Base-by-base conservation (phyloP, 2,329 filamentous ascomycete species). In the Fusarium acutatum region DNA sequence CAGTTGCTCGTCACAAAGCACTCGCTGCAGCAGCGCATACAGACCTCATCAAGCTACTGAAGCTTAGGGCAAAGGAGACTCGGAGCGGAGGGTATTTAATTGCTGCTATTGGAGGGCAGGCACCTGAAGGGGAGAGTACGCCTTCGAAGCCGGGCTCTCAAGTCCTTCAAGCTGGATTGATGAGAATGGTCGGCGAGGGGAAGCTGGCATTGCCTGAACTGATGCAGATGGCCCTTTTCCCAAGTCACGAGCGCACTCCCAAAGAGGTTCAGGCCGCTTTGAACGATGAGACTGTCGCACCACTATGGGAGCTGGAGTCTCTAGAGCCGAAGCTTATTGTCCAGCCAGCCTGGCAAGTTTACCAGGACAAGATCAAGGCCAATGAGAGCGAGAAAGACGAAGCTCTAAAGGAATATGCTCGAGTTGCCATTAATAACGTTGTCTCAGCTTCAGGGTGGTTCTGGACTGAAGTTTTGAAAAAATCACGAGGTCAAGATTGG, bases 181-280 rank as follows among this genome's bases (percentile, higher is more conserved):
- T 67, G 63, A 43, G 49, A 17, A 67, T 67, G 66, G 37, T 67
- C 0, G 28, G 49, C 0, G 63, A 62, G n/a, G 66, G 66, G 3
- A 57, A 52, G 26, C 30, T 69, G 0, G 18, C 43, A 0, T 7
- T 61, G 5, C 18, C 63, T 0, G 63, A 67, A 0, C 28, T 67
- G 9, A 69, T 67, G 56, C 56, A 67, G 12, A 50, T 43, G 26
- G 66, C 56, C 3, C 14, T 68, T 1, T 69, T 68, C 3, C 66
- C 66, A 2, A 41, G 50, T 26, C 66, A 69, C 1, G 66, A 69
- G 9, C 66, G 64, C 0, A 58, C 64, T 0, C 43, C 50, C 0
- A 17, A 52, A 0, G 57, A 69, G 4, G 1, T 69, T 0, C 22
- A 37, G 0, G 50, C 57, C 11, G 64, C 50, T 0, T 30, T 69